Evolutionary conservation across 257 asterid species (phyloP).

Genomic region (Eustoma russellianum): DNA sequence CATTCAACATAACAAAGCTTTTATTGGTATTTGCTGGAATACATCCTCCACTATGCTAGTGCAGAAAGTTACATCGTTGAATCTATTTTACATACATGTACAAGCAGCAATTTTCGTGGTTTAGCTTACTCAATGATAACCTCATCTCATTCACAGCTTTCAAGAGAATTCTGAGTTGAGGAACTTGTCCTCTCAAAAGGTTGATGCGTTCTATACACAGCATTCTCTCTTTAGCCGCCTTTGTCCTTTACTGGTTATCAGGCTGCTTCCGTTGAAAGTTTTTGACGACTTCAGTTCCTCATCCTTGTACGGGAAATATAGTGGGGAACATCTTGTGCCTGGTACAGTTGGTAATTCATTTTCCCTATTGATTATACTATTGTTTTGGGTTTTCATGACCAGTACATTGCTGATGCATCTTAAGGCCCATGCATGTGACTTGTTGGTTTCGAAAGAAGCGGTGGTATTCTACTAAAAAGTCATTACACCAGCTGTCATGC

Average conservation of each 20-base stretch:
- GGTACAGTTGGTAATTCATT: conserved; percentile 37
- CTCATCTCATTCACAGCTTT: conserved; percentile 21
- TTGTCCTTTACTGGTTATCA: conserved; percentile 83
- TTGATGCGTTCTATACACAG: conserved; percentile 30
- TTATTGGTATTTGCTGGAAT: too few species aligned
- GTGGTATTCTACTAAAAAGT: too few species aligned
- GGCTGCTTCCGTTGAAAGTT: conserved; percentile 76
- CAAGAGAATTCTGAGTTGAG: conserved; percentile 23
- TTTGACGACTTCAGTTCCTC: conserved; percentile 59
- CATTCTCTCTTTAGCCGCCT: conserved; percentile 54
- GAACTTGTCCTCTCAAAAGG: conserved; percentile 19
- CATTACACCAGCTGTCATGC: too few species aligned
- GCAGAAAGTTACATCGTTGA: too few species aligned
- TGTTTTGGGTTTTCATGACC: neutral
- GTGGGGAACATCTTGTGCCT: conserved; percentile 17
- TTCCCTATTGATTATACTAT: conserved; percentile 3
- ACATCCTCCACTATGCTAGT: too few species aligned
- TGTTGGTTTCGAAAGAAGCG: too few species aligned
- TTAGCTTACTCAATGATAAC: neutral
- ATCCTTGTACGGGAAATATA: conserved; percentile 51
- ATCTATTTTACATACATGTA: too few species aligned
- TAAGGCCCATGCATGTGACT: too few species aligned
- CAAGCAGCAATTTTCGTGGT: neutral
- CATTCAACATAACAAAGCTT: too few species aligned
- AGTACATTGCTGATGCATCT: neutral